Percentiles rank a stretch among this genome's conserved stretches.
Evolutionary conservation across 2,329 filamentous ascomycete genomes (phyloP).

Genomic region (Talaromyces sp.): DNA sequence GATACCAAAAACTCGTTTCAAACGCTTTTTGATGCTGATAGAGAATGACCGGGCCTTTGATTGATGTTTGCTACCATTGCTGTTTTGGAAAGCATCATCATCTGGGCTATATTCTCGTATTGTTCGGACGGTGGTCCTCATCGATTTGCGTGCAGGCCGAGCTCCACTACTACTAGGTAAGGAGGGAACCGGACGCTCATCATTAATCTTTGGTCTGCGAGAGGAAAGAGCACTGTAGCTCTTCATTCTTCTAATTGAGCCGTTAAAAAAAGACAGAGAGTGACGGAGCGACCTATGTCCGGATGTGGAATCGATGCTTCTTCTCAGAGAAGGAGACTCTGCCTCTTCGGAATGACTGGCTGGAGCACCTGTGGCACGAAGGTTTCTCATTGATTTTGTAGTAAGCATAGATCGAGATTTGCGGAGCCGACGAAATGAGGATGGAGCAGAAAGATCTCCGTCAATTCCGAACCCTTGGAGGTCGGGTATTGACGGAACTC

Average conservation of each 20-base stretch:
- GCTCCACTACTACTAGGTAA: conserved; percentile 24
- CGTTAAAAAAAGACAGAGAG: conserved; percentile 44
- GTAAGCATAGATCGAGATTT: conserved; percentile 50
- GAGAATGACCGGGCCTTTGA: conserved; percentile 40
- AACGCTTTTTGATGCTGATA: conserved; percentile 39
- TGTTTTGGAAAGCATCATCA: conserved; percentile 14
- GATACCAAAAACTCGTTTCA: conserved; percentile 41
- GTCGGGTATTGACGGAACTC: conserved; percentile 31
- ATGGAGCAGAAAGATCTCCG: conserved; percentile 40
- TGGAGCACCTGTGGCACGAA: conserved; percentile 25
- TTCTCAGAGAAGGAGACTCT: conserved; percentile 15
- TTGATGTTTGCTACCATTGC: conserved; percentile 18
- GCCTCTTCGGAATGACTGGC: conserved; percentile 20
- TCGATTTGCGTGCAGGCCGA: conserved; percentile 33
- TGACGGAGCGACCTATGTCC: conserved; percentile 32
- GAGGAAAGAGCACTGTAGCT: conserved; percentile 36
- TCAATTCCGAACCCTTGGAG: conserved; percentile 32
- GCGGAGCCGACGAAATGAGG: conserved; percentile 46
- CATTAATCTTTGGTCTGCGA: background rate
- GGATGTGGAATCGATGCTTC: conserved; percentile 16
- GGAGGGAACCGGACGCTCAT: conserved; percentile 17
- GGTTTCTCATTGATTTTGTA: conserved; percentile 37
- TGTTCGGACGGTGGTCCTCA: conserved; percentile 37
- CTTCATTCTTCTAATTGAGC: conserved; percentile 26
- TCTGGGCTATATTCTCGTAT: conserved; percentile 26